phyloP scores from a whole-genome alignment of 2,329 filamentous ascomycete species.

The Verticillium longisporum region DNA sequence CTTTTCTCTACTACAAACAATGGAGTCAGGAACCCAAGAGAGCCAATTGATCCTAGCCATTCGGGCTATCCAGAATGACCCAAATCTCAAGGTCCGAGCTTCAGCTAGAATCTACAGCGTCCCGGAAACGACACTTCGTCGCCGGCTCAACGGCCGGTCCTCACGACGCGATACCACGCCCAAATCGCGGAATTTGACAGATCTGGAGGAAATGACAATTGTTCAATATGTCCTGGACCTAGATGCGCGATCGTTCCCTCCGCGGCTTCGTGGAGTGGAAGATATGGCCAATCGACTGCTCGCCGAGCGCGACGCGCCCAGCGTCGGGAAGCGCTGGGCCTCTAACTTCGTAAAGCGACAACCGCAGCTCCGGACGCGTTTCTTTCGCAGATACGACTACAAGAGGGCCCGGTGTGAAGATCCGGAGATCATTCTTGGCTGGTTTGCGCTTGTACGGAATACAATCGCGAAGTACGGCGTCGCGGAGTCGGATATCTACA shows the following conservation, averaged over 20 bases:
- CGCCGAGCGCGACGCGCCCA: too few relatives aligned
- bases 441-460: too few relatives aligned
- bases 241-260: slow-evolving; percentile 16
- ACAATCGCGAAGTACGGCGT: too few relatives aligned
- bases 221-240: slow-evolving; percentile 15
- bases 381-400: too few relatives aligned
- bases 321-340: not conserved
- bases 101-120: not conserved
- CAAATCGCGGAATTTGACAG: not conserved
- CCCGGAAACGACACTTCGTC: not conserved
- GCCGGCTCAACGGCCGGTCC: too few relatives aligned
- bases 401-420: too few relatives aligned
- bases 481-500: slow-evolving; percentile 12
- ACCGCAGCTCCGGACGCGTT: too few relatives aligned
- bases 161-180: not conserved
- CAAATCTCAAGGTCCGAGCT: not conserved
- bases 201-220: slow-evolving; percentile 11
- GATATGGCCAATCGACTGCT: too few relatives aligned
- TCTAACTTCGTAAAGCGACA: too few relatives aligned
- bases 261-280: slow-evolving; percentile 5
- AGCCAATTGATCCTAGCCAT: not conserved
- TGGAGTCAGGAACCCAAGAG: not conserved
- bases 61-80: not conserved
- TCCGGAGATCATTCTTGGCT: slow-evolving; percentile 11
- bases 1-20: not conserved